Evolutionary conservation across 2,329 filamentous ascomycete species (phyloP).

Genomic region (Lomentospora prolificans): DNA sequence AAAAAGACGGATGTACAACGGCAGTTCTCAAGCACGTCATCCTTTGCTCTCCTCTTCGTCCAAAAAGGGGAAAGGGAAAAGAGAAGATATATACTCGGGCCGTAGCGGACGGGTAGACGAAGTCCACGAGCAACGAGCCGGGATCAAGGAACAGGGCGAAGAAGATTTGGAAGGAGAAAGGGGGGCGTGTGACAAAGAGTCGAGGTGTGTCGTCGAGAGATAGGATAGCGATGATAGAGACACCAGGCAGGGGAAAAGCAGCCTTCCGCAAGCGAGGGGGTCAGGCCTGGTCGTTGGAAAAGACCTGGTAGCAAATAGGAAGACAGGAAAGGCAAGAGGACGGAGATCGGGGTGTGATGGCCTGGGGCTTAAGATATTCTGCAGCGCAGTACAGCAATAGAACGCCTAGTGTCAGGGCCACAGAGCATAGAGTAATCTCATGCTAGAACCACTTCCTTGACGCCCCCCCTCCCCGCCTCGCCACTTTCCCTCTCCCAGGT

Average conservation of each 20-base stretch:
- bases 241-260: too few species aligned
- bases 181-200: background rate
- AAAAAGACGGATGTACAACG: background rate
- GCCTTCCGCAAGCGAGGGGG: background rate
- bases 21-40: background rate
- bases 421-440: too few species aligned
- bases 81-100: background rate
- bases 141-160: background rate
- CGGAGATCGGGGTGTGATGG: background rate
- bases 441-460: background rate
- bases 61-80: background rate
- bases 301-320: background rate
- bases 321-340: background rate
- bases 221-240: background rate
- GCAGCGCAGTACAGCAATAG: too few species aligned
- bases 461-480: background rate
- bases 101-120: background rate
- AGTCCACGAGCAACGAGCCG: background rate
- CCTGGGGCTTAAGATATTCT: background rate
- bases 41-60: background rate
- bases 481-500: background rate
- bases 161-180: background rate
- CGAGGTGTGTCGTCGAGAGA: background rate
- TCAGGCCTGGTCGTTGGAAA: background rate
- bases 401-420: too few species aligned